These are phyloP conservation scores for Fomitopsis pinicola DNA, from an alignment of 1,284 basidiomycete species.

Conservation along the genomic window DNA sequence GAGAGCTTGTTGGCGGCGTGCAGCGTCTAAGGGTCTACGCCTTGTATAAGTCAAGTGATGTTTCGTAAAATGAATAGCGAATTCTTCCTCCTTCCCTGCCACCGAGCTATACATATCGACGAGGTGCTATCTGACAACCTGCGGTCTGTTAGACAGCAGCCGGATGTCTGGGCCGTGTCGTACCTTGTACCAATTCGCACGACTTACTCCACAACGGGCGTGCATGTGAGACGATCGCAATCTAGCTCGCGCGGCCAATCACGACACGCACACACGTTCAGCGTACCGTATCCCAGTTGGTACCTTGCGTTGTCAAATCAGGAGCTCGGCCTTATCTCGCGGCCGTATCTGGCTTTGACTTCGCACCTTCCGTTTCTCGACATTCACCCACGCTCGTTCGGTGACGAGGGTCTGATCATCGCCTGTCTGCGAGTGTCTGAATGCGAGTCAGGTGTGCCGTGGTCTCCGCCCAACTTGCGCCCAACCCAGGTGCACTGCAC, in stretches of 20 bases:
- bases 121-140: background rate
- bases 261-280: background rate
- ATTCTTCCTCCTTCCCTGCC: background rate
- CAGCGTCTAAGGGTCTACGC: background rate
- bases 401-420: slow-evolving; percentile 4
- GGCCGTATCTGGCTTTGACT: background rate
- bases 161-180: background rate
- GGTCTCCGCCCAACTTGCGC: background rate
- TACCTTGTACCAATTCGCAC: background rate
- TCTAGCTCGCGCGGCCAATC: background rate
- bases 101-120: background rate
- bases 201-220: background rate
- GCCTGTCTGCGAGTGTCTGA: background rate
- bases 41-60: background rate
- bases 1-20: no score
- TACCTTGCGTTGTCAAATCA: slow-evolving; percentile 1
- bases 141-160: background rate
- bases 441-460: background rate
- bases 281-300: background rate
- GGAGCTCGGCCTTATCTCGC: slow-evolving; percentile 2
- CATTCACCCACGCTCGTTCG: background rate
- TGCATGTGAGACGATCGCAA: background rate
- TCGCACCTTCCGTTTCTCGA: background rate
- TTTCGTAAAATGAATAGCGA: background rate
- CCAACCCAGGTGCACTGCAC: background rate